These are phyloP conservation scores for Ascodesmis nigricans DNA, from an alignment of 495 filamentous ascomycete genomes.

Conservation along the genomic window DNA sequence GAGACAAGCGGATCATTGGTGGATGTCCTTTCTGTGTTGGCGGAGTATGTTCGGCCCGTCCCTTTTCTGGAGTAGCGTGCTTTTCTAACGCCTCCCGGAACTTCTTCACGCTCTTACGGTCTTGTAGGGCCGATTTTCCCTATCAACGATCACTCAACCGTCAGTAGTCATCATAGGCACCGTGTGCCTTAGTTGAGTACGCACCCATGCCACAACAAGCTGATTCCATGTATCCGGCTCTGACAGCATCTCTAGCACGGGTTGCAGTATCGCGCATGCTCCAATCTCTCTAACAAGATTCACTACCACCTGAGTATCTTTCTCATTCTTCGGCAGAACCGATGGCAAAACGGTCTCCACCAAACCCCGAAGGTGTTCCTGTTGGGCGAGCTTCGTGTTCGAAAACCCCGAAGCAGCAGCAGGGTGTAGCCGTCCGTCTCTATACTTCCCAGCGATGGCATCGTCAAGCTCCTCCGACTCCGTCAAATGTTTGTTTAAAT, in stretches of 20 bases:
- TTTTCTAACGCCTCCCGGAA: constrained; percentile 84
- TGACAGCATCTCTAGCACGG: constrained; percentile 45
- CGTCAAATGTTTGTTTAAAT: constrained; percentile 71
- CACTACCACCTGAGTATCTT: constrained; percentile 55
- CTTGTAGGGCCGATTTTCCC: constrained; percentile 70
- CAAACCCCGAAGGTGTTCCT: constrained; percentile 60
- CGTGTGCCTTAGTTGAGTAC: constrained; percentile 5
- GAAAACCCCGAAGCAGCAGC: constrained; percentile 65
- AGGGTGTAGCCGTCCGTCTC: constrained; percentile 68
- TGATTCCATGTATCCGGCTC: constrained; percentile 98
- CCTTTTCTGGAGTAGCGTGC: constrained; percentile 58
- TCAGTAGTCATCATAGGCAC: not conserved
- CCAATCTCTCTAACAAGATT: constrained; percentile 71
- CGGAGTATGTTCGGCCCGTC: not conserved
- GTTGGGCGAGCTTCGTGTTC: constrained; percentile 60
- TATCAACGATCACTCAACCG: constrained; percentile 11
- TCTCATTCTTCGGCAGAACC: constrained; percentile 48
- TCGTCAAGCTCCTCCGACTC: constrained; percentile 90
- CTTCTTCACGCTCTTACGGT: constrained; percentile 85
- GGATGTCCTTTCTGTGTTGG: constrained; percentile 2
- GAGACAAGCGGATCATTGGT: constrained; percentile 24
- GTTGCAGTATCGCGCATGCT: constrained; percentile 50
- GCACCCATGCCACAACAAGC: constrained; percentile 61
- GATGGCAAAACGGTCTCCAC: constrained; percentile 48
- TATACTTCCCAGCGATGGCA: constrained; percentile 82